phyloP scores from a whole-genome alignment of 2,329 filamentous ascomycete genomes.

The Penicillium sp. region DNA sequence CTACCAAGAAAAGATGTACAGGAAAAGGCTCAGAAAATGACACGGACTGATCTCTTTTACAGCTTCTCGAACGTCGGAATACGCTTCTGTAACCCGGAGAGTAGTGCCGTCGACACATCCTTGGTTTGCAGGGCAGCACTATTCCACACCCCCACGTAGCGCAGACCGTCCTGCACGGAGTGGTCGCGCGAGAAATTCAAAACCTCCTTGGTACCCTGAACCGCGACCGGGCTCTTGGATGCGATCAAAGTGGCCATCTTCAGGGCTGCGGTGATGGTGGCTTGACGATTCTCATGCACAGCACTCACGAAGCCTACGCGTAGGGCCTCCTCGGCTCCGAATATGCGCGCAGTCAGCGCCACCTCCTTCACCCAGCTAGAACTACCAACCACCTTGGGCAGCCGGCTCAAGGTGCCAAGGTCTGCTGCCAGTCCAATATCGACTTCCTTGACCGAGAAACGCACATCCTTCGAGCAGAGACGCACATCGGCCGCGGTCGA shows the following conservation, averaged over 20 bases:
- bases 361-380: conserved; percentile 51
- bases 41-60: conserved; percentile 38
- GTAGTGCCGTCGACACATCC: conserved; percentile 71
- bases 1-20: background rate
- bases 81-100: conserved; percentile 73
- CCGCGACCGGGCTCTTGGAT: conserved; percentile 80
- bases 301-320: conserved; percentile 45
- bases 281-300: conserved; percentile 53
- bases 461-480: conserved; percentile 35
- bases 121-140: conserved; percentile 74
- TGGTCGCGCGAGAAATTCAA: conserved; percentile 80
- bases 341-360: conserved; percentile 43
- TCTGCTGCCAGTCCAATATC: conserved; percentile 52
- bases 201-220: conserved; percentile 83
- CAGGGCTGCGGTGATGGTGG: conserved; percentile 61
- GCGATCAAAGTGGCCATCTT: conserved; percentile 66
- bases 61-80: conserved; percentile 84
- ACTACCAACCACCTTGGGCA: conserved; percentile 48
- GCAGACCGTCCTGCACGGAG: conserved; percentile 70
- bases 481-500: conserved; percentile 45
- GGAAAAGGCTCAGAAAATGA: background rate
- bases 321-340: conserved; percentile 46
- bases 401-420: conserved; percentile 46
- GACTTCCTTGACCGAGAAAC: conserved; percentile 49
- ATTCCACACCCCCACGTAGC: conserved; percentile 88